Evolutionary conservation across 2,329 filamentous ascomycete genomes (phyloP).

Genomic region (Coniella vitis): DNA sequence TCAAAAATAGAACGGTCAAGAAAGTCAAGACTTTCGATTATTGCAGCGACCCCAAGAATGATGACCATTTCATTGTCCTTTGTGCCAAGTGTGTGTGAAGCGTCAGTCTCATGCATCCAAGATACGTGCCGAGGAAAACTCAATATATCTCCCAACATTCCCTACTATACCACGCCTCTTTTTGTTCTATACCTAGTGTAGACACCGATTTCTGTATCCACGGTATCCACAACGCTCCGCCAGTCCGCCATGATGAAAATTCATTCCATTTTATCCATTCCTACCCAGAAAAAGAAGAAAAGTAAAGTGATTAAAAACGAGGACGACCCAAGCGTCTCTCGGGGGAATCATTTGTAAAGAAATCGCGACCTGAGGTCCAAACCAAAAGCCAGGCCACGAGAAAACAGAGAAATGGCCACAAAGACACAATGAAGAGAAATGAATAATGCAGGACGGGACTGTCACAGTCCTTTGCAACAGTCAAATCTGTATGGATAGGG

Average conservation of each 20-base stretch:
- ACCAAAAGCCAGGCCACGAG: neutral
- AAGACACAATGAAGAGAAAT: neutral
- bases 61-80: conserved; percentile 10
- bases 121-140: neutral
- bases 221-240: neutral
- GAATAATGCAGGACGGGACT: neutral
- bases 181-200: conserved; percentile 10
- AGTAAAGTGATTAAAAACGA: neutral
- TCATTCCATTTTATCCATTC: neutral
- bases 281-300: neutral
- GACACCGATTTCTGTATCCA: no score
- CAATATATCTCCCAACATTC: neutral
- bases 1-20: neutral
- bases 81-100: conserved; percentile 8
- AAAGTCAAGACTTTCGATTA: neutral
- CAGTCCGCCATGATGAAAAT: neutral
- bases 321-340: conserved; percentile 11
- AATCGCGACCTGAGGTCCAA: neutral
- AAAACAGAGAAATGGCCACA: conserved; percentile 1
- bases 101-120: conserved; percentile 3
- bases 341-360: conserved; percentile 12
- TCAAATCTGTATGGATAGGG: no score
- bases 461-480: no score
- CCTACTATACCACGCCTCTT: conserved; percentile 1
- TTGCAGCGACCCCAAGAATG: conserved; percentile 12